Evolutionary conservation across 805 yeast species (phyloP), one percentile per base, ranked within the genome.

Genomic region (Hanseniaspora mollemarum): DNA sequence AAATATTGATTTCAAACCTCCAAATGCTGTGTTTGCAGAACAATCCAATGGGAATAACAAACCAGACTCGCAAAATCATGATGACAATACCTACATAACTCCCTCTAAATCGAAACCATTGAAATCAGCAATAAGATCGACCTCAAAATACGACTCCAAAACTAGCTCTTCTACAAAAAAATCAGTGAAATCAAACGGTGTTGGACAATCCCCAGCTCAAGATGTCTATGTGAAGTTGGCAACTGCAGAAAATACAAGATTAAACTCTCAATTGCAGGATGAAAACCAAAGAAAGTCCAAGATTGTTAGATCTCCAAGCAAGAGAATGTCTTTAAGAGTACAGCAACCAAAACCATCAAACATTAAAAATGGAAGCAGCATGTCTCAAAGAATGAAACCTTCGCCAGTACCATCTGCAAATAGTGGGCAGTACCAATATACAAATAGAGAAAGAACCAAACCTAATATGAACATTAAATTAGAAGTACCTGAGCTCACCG

Each of bases 201-300:
- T 21, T 16, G 25, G 4, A 2, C 24, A 39, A 39, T 61, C 68
- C 4, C 70, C 82, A 1, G 84, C 85, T 0, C 75, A 75, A 25
- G 74, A 73, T 53, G 87, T 84, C 0, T 81, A 81, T 57, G 60
- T 81, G 40, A 78, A 85, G 0, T 64, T 81, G 49, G 73, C 88
- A 0, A 83, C 92, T 0, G 88, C 88, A 1, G 87, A 83, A 59
- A 83, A 83, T 62, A 83, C 92, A 0, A 71, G 87, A 53, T 60
- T 81, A 52, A 83, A 83, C 64, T 82, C 90, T 1, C 73, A 74
- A 54, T 61, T 77, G 59, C 71, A 79, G 6, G 59, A 67, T n/a
- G 66, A 66, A 16, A 51, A 51, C 42, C 53, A 51, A 28, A 40
- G 46, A 40, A 39, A 51, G 25, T 51, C 53, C 3, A 51, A 40